These are phyloP conservation scores for Fusarium begoniae DNA, from an alignment of 2,329 filamentous ascomycete species.

Conservation along the genomic window DNA sequence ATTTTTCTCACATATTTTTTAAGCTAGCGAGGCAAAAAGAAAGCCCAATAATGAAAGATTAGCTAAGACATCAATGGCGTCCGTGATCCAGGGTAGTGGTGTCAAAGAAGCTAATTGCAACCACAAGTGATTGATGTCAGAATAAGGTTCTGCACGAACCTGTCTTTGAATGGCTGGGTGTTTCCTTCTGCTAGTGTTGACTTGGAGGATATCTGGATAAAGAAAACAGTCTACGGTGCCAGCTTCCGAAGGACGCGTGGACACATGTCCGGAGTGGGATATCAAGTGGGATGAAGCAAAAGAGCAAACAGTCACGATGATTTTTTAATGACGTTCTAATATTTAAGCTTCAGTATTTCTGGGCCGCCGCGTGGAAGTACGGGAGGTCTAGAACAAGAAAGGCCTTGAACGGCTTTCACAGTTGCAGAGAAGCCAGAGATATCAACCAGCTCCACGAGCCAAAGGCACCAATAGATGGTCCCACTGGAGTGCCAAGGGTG, in stretches of 20 bases:
- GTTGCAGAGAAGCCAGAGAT: background rate
- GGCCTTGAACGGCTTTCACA: background rate
- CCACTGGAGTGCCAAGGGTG: background rate
- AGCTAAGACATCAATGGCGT: background rate
- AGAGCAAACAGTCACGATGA: background rate
- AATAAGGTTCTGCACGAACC: background rate
- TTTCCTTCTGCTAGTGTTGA: background rate
- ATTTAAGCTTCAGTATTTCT: conserved; percentile 16
- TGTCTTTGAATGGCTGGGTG: background rate
- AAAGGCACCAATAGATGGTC: background rate
- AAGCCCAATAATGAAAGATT: conserved; percentile 19
- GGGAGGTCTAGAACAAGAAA: background rate
- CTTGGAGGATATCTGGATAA: background rate
- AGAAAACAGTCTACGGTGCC: background rate
- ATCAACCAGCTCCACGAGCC: background rate
- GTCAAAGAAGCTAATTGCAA: background rate
- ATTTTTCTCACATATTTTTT: conserved; percentile 5
- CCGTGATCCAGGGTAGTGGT: background rate
- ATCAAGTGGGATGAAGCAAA: conserved; percentile 11
- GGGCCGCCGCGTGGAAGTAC: background rate
- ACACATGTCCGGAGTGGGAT: conserved; percentile 16
- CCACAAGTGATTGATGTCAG: background rate
- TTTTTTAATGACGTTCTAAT: background rate
- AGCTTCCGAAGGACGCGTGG: conserved; percentile 5
- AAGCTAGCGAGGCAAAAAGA: conserved; percentile 22